Percentiles rank a stretch among this genome's conserved stretches.
phyloP scores from a whole-genome alignment of 2,329 filamentous ascomycete genomes.

The Paecilomyces niveus region DNA sequence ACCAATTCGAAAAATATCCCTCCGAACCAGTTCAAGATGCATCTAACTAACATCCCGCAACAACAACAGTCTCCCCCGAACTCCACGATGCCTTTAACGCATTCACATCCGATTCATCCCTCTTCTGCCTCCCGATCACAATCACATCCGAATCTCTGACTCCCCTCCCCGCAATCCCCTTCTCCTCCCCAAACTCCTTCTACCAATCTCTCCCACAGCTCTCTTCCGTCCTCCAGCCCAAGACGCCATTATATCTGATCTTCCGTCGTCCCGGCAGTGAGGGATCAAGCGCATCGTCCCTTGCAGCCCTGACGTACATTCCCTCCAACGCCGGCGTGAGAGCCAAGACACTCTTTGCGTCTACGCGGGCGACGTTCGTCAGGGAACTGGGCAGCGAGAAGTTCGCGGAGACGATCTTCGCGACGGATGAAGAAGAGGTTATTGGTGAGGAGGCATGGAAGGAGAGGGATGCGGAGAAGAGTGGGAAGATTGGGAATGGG shows the following conservation, averaged over 20 bases:
- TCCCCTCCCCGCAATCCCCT: conserved; percentile 32
- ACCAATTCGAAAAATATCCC: no score
- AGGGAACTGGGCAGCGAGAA: conserved; percentile 56
- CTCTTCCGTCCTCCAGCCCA: conserved; percentile 45
- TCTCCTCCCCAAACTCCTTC: conserved; percentile 39
- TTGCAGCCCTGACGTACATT: conserved; percentile 55
- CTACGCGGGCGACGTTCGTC: conserved; percentile 54
- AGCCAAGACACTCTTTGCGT: conserved; percentile 60
- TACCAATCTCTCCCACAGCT: conserved; percentile 45
- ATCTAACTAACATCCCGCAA: neutral
- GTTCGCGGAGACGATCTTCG: conserved; percentile 53
- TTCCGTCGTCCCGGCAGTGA: conserved; percentile 43
- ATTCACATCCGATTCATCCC: conserved; percentile 33
- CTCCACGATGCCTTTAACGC: conserved; percentile 40
- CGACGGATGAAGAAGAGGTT: conserved; percentile 53
- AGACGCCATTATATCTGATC: conserved; percentile 54
- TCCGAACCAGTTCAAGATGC: conserved; percentile 22
- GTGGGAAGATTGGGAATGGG: conserved; percentile 14
- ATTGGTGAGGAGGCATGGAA: conserved; percentile 47
- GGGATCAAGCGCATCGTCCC: conserved; percentile 1
- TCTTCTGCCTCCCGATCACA: conserved; percentile 41
- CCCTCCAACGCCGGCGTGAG: conserved; percentile 57
- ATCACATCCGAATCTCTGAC: conserved; percentile 39
- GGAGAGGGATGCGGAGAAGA: conserved; percentile 43
- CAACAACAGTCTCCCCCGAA: conserved; percentile 35